Evolutionary conservation across 352 stramenopile genomes (phyloP).

Genomic region (Pythium scleroteichum): DNA sequence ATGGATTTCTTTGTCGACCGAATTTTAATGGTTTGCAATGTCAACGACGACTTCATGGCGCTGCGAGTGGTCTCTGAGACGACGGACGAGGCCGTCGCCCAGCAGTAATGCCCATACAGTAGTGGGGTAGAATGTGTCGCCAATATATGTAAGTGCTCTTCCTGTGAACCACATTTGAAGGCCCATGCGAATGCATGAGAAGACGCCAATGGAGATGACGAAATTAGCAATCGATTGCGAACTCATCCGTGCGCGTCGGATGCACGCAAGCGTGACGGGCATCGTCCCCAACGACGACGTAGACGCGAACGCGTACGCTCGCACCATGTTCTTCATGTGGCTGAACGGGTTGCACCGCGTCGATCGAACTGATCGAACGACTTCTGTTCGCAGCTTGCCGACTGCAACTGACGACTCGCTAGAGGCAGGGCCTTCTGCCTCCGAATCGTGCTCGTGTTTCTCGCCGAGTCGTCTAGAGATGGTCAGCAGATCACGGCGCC

Average conservation of each 20-base stretch:
- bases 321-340: slow-evolving; percentile 64
- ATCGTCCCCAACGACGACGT: slow-evolving; percentile 65
- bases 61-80: slow-evolving; percentile 70
- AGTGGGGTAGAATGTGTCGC: too few species aligned
- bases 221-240: slow-evolving; percentile 75
- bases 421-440: slow-evolving; percentile 55
- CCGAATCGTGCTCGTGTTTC: slow-evolving; percentile 55
- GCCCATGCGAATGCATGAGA: too few species aligned
- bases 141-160: too few species aligned
- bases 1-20: slow-evolving; percentile 71
- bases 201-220: slow-evolving; percentile 68
- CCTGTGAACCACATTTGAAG: too few species aligned
- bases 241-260: slow-evolving; percentile 57
- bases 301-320: slow-evolving; percentile 62
- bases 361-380: too few species aligned
- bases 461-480: slow-evolving; percentile 58
- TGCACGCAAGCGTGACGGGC: slow-evolving; percentile 57
- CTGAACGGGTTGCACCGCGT: slow-evolving; percentile 66
- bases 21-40: slow-evolving; percentile 61
- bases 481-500: slow-evolving; percentile 45
- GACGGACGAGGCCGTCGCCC: slow-evolving; percentile 62
- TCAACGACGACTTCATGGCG: slow-evolving; percentile 77
- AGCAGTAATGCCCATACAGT: slow-evolving; percentile 33
- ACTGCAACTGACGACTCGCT: too few species aligned
- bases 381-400: too few species aligned